Percentiles rank a stretch among this genome's conserved stretches.
Evolutionary conservation across 768 basidiomycete genomes (phyloP).

Genomic region (Tulasnella sp.): DNA sequence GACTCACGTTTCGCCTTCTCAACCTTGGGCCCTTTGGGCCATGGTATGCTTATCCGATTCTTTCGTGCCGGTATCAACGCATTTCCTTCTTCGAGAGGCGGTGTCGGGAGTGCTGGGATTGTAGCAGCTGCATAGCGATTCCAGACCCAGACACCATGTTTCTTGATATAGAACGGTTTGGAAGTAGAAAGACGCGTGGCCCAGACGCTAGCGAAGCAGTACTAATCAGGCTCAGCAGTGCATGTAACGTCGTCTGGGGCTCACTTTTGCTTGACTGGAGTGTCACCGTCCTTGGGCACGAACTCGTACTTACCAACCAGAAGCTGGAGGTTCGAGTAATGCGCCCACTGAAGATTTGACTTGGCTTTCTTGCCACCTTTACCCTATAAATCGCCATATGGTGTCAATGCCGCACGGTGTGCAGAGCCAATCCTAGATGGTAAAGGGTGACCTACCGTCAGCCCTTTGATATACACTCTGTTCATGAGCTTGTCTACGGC

Average conservation of each 20-base stretch:
- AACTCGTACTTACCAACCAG: conserved; percentile 58
- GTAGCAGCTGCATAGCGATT: conserved; percentile 58
- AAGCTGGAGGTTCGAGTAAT: conserved; percentile 74
- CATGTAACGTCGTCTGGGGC: conserved; percentile 17
- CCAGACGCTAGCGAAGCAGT: conserved; percentile 46
- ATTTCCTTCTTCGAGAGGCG: conserved; percentile 24
- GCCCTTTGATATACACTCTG: conserved; percentile 44
- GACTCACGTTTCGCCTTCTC: conserved; percentile 7
- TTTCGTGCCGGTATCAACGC: conserved; percentile 32
- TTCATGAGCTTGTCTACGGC: conserved; percentile 66
- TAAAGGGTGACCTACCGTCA: conserved; percentile 32
- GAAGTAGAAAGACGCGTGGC: conserved; percentile 58
- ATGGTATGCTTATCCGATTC: conserved; percentile 43
- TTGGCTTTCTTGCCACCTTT: conserved; percentile 23
- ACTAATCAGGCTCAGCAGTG: neutral
- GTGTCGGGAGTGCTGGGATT: conserved; percentile 30
- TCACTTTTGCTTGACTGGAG: conserved; percentile 21
- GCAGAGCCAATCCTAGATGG: conserved; percentile 6
- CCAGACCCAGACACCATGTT: conserved; percentile 54
- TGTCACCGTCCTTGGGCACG: conserved; percentile 28
- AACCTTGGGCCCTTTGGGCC: conserved; percentile 41
- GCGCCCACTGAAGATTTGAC: conserved; percentile 39
- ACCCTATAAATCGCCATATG: conserved; percentile 20
- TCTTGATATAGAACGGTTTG: conserved; percentile 46
- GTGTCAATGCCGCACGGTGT: neutral